Evolutionary conservation across 1,284 basidiomycete genomes (phyloP).

Genomic region (Boletellus deceptivus): DNA sequence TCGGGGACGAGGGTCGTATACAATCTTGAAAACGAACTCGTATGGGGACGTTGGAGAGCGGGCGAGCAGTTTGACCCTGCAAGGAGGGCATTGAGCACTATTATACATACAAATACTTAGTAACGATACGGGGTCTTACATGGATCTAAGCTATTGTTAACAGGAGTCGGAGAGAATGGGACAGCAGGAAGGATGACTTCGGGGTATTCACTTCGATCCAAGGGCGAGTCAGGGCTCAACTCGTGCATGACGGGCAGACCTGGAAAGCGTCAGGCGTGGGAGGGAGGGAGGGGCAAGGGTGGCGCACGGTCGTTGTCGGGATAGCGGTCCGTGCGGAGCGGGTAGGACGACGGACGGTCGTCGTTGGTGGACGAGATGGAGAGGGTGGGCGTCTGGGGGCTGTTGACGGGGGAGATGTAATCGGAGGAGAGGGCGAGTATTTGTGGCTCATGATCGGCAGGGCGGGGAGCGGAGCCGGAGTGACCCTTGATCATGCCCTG

Average conservation of each 20-base stretch:
- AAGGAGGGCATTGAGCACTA: conserved; percentile 67
- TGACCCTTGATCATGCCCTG: conserved; percentile 86
- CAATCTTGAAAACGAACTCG: conserved; percentile 29
- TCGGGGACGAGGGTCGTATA: conserved; percentile 10
- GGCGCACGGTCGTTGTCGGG: conserved; percentile 36
- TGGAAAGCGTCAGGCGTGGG: conserved; percentile 11
- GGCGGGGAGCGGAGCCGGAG: conserved; percentile 61
- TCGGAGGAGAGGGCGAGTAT: conserved; percentile 55
- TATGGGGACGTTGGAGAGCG: conserved; percentile 30
- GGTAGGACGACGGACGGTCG: conserved; percentile 41
- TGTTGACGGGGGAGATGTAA: conserved; percentile 46
- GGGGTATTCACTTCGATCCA: conserved; percentile 36
- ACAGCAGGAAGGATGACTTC: conserved; percentile 42
- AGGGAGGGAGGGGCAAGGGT: conserved; percentile 1
- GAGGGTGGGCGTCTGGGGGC: conserved; percentile 53
- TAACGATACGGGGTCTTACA: conserved; percentile 73
- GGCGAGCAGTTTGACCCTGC: conserved; percentile 40
- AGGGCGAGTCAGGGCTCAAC: conserved; percentile 37
- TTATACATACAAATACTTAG: conserved; percentile 55
- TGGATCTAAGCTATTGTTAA: conserved; percentile 47
- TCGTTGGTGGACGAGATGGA: conserved; percentile 46
- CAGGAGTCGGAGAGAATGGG: conserved; percentile 33
- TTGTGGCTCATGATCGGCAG: conserved; percentile 50
- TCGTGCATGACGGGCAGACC: conserved; percentile 37
- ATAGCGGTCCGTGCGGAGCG: conserved; percentile 40